Conservation (phyloP, 139 green algal species). For the Tetradesmus lagerheimii region DNA sequence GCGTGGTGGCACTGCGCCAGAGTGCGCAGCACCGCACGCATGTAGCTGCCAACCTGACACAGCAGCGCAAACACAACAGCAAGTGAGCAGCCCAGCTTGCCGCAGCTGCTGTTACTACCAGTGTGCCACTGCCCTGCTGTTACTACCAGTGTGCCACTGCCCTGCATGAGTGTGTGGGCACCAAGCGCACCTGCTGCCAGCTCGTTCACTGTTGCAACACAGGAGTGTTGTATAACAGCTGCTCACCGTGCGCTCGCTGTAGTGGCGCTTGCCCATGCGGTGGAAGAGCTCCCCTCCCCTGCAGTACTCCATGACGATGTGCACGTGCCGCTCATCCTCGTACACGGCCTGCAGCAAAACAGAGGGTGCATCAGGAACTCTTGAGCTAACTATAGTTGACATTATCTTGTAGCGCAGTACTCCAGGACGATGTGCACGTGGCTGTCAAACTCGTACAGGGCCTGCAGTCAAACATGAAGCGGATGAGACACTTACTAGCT, state of each 20-base stretch:
- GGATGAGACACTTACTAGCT: too few relatives aligned
- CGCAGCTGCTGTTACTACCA: not conserved
- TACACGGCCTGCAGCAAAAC: constrained; percentile 56
- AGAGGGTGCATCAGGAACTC: not conserved
- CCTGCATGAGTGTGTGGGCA: too few relatives aligned
- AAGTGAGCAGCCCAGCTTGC: too few relatives aligned
- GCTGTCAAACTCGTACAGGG: constrained; percentile 82
- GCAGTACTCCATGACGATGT: constrained; percentile 94
- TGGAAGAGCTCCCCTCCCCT: constrained; percentile 86
- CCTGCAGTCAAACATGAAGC: not conserved
- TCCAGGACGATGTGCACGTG: constrained; percentile 91
- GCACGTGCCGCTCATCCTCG: constrained; percentile 82
- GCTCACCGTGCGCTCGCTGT: constrained; percentile 85
- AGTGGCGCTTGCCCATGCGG: constrained; percentile 73
- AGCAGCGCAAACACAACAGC: not conserved
- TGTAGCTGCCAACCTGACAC: constrained; percentile 78
- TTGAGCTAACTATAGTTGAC: too few relatives aligned
- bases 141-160: not conserved
- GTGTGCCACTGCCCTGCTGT: not conserved
- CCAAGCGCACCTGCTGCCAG: not conserved
- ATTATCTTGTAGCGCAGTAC: too few relatives aligned
- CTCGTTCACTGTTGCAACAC: too few relatives aligned
- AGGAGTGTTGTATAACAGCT: too few relatives aligned
- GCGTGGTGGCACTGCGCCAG: constrained; percentile 79
- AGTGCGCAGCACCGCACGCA: constrained; percentile 80